Percentiles rank a stretch among this genome's conserved stretches.
Conservation (phyloP, 129 eudicot species). For the Sambucus nigra region DNA sequence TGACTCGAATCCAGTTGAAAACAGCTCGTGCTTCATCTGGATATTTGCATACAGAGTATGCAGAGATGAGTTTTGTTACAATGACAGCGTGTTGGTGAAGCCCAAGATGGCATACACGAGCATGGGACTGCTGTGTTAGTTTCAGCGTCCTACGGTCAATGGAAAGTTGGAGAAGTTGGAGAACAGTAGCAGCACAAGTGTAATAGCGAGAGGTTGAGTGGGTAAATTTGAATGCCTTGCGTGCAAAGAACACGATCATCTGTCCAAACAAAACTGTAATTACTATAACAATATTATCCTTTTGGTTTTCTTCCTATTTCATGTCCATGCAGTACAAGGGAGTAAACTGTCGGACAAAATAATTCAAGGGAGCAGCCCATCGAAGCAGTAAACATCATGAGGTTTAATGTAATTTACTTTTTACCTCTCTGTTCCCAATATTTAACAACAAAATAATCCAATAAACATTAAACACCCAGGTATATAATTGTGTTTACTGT, state of each 20-base stretch:
- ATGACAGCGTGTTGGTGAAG: slow-evolving; percentile 41
- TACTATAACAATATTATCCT: no score
- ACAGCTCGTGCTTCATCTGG: slow-evolving; percentile 23
- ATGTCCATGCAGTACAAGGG: no score
- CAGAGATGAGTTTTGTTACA: slow-evolving; percentile 39
- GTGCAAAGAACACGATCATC: slow-evolving; percentile 10
- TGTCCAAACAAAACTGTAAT: no score
- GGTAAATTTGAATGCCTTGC: neutral
- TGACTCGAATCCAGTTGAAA: slow-evolving; percentile 33
- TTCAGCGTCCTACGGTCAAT: slow-evolving; percentile 22
- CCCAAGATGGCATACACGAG: slow-evolving; percentile 27
- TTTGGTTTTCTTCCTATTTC: no score
- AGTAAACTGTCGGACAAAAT: no score
- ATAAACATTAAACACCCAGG: no score
- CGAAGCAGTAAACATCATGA: no score
- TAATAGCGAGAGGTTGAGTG: neutral
- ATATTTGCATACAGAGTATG: slow-evolving; percentile 24
- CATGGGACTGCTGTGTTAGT: slow-evolving; percentile 42
- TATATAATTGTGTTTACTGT: no score
- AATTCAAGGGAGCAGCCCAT: no score
- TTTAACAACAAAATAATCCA: no score
- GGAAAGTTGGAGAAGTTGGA: slow-evolving; percentile 29
- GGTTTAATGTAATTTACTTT: no score
- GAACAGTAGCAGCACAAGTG: slow-evolving; percentile 15
- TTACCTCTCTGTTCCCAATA: no score